Percentiles rank a stretch among this genome's conserved stretches.
phyloP scores from a whole-genome alignment of 345 rosid genomes.

The Orychophragmus violaceus region DNA sequence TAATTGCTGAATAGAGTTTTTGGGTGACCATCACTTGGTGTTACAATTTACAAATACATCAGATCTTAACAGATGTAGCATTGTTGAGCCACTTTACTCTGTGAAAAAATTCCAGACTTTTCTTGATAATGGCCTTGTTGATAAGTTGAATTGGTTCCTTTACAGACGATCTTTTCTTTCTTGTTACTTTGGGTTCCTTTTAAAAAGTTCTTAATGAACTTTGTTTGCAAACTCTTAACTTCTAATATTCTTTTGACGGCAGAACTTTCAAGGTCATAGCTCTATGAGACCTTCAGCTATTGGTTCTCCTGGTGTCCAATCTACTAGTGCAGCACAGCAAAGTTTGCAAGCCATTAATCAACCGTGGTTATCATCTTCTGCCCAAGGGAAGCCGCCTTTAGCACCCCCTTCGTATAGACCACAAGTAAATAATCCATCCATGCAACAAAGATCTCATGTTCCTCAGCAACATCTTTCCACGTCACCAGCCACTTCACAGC shows the following conservation, averaged over 20 bases:
- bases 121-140: not conserved
- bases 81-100: not conserved
- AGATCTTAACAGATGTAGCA: not conserved
- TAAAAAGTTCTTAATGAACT: not conserved
- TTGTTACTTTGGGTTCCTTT: not conserved
- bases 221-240: not conserved
- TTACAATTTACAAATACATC: not conserved
- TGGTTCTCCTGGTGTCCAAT: slow-evolving; percentile 45
- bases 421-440: slow-evolving; percentile 46
- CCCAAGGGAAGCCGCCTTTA: slow-evolving; percentile 82
- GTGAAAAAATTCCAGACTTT: not conserved
- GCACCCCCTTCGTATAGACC: slow-evolving; percentile 72
- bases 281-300: slow-evolving; percentile 51
- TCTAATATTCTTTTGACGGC: slow-evolving; percentile 2
- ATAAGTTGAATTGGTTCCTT: not conserved
- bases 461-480: slow-evolving; percentile 51
- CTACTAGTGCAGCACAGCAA: slow-evolving; percentile 60
- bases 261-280: slow-evolving; percentile 74
- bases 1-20: not conserved
- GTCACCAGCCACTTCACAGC: slow-evolving; percentile 43
- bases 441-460: slow-evolving; percentile 71
- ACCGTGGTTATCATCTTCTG: slow-evolving; percentile 75
- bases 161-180: not conserved
- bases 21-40: not conserved
- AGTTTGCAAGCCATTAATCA: slow-evolving; percentile 50